Percentiles rank a stretch among this genome's conserved stretches.
phyloP scores from a whole-genome alignment of 768 basidiomycete species.

The Kwoniella sp. region DNA sequence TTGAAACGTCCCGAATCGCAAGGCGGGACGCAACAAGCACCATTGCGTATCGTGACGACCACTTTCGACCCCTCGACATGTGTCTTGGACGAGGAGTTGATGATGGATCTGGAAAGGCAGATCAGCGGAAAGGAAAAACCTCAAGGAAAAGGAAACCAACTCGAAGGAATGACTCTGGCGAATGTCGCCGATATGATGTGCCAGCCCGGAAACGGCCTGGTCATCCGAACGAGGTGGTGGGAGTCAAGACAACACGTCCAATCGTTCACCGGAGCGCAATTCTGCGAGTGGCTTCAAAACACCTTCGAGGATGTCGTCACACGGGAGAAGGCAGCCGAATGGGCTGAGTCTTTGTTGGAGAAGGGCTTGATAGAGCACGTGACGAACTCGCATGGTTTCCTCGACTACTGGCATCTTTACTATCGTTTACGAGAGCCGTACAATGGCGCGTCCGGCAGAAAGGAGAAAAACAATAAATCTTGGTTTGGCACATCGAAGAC shows the following conservation, averaged over 20 bases:
- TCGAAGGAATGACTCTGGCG: slow-evolving; percentile 69
- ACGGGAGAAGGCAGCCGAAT: slow-evolving; percentile 75
- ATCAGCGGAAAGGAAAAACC: slow-evolving; percentile 58
- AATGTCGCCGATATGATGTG: slow-evolving; percentile 59
- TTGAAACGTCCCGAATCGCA: slow-evolving; percentile 61
- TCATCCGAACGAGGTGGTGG: slow-evolving; percentile 84
- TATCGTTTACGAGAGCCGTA: slow-evolving; percentile 81
- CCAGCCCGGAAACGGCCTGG: slow-evolving; percentile 69
- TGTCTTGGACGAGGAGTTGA: slow-evolving; percentile 74
- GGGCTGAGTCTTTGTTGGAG: slow-evolving; percentile 74
- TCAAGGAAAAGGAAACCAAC: slow-evolving; percentile 27
- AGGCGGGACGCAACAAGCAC: slow-evolving; percentile 58
- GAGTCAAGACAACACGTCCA: slow-evolving; percentile 68
- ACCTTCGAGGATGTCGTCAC: slow-evolving; percentile 87
- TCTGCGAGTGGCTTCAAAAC: slow-evolving; percentile 88
- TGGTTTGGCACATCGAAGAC: slow-evolving; percentile 31
- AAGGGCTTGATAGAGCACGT: slow-evolving; percentile 86
- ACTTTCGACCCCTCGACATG: slow-evolving; percentile 79
- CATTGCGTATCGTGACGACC: slow-evolving; percentile 78
- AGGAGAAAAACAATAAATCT: slow-evolving; percentile 26
- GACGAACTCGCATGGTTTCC: slow-evolving; percentile 73
- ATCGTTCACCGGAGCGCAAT: slow-evolving; percentile 84
- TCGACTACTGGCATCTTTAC: slow-evolving; percentile 84
- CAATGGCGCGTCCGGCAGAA: slow-evolving; percentile 34
- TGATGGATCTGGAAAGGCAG: slow-evolving; percentile 78